phyloP scores from a whole-genome alignment of 2,329 filamentous ascomycete species.

The Raffaelea deltoideospora region DNA sequence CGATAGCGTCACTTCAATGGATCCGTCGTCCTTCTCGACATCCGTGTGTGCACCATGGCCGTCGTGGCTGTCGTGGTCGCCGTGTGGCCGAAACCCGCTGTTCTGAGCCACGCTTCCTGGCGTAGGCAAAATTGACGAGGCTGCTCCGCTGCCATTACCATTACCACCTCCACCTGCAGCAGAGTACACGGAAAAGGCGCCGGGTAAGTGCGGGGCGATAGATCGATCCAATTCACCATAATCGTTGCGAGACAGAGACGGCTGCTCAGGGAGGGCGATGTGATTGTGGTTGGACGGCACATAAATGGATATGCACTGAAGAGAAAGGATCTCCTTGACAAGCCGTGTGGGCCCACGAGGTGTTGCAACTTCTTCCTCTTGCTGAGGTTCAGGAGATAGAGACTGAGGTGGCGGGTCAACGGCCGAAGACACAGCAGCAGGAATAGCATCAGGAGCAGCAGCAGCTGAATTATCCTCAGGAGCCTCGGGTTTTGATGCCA shows the following conservation, averaged over 20 bases:
- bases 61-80: conserved; percentile 1
- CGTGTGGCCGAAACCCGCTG: conserved; percentile 2
- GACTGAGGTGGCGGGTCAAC: no score
- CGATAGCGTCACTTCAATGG: conserved; percentile 35
- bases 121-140: no score
- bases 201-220: conserved; percentile 38
- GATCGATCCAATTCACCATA: conserved; percentile 19
- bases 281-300: conserved; percentile 34
- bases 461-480: no score
- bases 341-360: conserved; percentile 38
- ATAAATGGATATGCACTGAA: conserved; percentile 37
- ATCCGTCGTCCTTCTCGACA: conserved; percentile 13
- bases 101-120: no score
- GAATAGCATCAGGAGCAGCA: no score
- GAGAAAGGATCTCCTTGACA: conserved; percentile 37
- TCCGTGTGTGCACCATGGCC: conserved; percentile 8
- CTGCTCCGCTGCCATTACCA: no score
- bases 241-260: background rate
- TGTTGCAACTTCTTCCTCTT: conserved; percentile 29
- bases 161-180: no score
- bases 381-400: conserved; percentile 1
- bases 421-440: no score
- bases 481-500: no score
- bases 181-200: conserved; percentile 41
- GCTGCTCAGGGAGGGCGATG: conserved; percentile 17